Evolutionary conservation across 495 filamentous ascomycete genomes (phyloP).

Genomic region (Aspergillus indologenus): DNA sequence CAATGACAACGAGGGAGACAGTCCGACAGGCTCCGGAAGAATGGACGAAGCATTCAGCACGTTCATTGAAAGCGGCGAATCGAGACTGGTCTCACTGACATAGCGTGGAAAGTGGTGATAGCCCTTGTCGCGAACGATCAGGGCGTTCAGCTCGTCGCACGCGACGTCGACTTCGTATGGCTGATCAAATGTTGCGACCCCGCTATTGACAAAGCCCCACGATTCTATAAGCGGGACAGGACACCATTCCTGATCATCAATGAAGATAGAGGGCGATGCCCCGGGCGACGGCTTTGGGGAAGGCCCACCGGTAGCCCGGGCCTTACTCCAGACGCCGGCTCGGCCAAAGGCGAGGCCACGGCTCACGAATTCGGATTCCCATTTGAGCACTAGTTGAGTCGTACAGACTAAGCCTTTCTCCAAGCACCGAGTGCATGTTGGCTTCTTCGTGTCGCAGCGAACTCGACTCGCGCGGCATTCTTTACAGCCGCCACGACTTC

Average conservation of each 20-base stretch:
- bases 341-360: constrained; percentile 45
- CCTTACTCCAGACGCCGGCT: constrained; percentile 43
- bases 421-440: constrained; percentile 38
- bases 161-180: constrained; percentile 29
- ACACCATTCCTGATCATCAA: constrained; percentile 34
- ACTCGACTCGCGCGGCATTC: constrained; percentile 45
- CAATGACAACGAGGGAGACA: constrained; percentile 21
- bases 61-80: constrained; percentile 1
- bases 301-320: constrained; percentile 11
- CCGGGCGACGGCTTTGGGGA: constrained; percentile 14
- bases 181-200: constrained; percentile 31
- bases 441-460: constrained; percentile 44
- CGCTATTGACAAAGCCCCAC: constrained; percentile 42
- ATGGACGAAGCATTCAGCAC: neutral
- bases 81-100: neutral
- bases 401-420: constrained; percentile 39
- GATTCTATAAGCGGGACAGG: constrained; percentile 25
- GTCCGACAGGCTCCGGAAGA: constrained; percentile 9
- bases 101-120: neutral
- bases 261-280: constrained; percentile 13
- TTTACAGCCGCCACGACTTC: constrained; percentile 43
- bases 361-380: constrained; percentile 45
- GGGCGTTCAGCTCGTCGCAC: constrained; percentile 25
- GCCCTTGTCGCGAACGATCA: constrained; percentile 17
- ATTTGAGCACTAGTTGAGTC: constrained; percentile 42